These are phyloP conservation scores for Aspergillus piperis DNA, from an alignment of 2,329 filamentous ascomycete species.

Conservation along the genomic window DNA sequence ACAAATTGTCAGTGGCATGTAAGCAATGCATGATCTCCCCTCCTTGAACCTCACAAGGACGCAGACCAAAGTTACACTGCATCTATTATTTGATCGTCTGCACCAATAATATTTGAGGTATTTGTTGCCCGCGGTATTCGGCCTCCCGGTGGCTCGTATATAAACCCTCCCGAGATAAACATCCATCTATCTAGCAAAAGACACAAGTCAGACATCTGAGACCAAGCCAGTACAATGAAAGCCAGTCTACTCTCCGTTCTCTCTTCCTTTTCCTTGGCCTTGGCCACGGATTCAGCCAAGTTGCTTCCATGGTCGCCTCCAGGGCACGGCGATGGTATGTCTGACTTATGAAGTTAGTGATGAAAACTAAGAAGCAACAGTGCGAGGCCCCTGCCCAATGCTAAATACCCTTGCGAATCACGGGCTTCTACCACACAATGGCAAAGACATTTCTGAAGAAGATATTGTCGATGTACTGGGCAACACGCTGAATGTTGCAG, in stretches of 20 bases:
- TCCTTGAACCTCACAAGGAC: too few relatives aligned
- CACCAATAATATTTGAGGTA: too few relatives aligned
- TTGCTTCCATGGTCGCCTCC: not conserved
- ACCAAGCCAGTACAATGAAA: not conserved
- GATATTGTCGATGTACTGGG: constrained; percentile 10
- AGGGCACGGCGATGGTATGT: not conserved
- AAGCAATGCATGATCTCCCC: too few relatives aligned
- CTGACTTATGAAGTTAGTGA: not conserved
- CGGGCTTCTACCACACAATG: constrained; percentile 51
- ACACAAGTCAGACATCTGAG: too few relatives aligned
- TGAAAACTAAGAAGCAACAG: not conserved
- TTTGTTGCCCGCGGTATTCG: too few relatives aligned
- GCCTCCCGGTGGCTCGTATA: too few relatives aligned
- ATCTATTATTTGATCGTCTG: too few relatives aligned
- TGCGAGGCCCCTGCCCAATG: constrained; percentile 51
- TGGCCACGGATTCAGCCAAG: not conserved
- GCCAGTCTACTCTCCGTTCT: not conserved
- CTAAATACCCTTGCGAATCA: constrained; percentile 57
- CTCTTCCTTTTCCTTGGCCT: not conserved
- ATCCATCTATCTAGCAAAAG: too few relatives aligned
- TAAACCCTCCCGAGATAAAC: too few relatives aligned
- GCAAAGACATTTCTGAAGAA: constrained; percentile 41
- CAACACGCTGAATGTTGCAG: constrained; percentile 17
- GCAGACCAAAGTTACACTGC: too few relatives aligned
- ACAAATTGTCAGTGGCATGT: too few relatives aligned